Evolutionary conservation across 2,329 filamentous ascomycete genomes (phyloP).

Genomic region (Nannizziopsis barbatae): DNA sequence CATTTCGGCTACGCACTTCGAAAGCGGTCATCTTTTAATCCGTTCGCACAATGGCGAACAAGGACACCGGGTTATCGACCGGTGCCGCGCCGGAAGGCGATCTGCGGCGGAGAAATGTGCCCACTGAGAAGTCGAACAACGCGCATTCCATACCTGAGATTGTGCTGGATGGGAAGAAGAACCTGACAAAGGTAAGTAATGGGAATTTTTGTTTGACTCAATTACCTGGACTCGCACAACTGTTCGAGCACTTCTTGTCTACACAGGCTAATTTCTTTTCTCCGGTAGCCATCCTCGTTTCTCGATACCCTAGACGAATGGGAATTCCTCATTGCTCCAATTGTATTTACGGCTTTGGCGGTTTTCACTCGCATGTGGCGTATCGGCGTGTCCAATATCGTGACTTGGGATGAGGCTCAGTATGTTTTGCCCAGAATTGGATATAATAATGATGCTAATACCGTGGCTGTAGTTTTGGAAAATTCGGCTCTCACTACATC

Average conservation of each 20-base stretch:
- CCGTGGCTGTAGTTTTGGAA: conserved; percentile 40
- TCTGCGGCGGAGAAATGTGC: conserved; percentile 35
- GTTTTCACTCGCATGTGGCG: conserved; percentile 58
- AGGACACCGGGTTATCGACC: conserved; percentile 26
- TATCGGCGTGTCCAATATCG: conserved; percentile 57
- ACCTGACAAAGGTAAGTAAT: conserved; percentile 25
- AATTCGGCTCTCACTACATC: conserved; percentile 97
- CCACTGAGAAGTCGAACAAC: conserved; percentile 23
- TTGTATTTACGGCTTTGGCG: conserved; percentile 51
- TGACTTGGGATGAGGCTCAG: conserved; percentile 69
- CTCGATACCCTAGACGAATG: conserved; percentile 42
- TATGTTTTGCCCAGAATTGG: conserved; percentile 32
- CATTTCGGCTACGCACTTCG: too few relatives aligned
- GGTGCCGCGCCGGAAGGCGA: conserved; percentile 28
- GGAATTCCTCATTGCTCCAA: conserved; percentile 52
- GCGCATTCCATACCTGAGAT: conserved; percentile 12
- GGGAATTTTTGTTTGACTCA: conserved; percentile 1
- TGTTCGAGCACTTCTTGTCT: not conserved
- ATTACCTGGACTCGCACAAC: not conserved
- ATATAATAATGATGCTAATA: conserved; percentile 9
- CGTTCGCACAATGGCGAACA: conserved; percentile 23
- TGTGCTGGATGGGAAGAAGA: conserved; percentile 26
- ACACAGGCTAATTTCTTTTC: not conserved
- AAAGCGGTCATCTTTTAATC: too few relatives aligned
- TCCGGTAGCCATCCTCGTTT: conserved; percentile 17